Evolutionary conservation across 1,139 yeast species (phyloP).

Genomic region (Entelexis sorbosivorans): DNA sequence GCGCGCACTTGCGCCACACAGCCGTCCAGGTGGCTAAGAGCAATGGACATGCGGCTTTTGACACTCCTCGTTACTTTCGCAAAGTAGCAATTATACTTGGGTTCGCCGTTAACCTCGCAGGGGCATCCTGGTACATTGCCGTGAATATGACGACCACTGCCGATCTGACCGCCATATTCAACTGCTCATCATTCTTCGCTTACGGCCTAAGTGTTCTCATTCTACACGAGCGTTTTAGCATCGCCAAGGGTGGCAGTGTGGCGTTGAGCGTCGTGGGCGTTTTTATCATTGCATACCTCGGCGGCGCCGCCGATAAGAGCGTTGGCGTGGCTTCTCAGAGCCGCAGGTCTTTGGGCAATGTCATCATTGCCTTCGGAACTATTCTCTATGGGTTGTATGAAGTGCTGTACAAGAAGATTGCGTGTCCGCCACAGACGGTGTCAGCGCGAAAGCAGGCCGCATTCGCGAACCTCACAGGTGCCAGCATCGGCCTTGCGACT

Average conservation of each 20-base stretch:
- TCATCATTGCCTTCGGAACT: slow-evolving; percentile 68
- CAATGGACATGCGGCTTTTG: slow-evolving; percentile 31
- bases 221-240: slow-evolving; percentile 50
- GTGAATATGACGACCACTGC: slow-evolving; percentile 73
- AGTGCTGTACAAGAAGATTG: slow-evolving; percentile 62
- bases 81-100: slow-evolving; percentile 38
- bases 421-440: slow-evolving; percentile 59
- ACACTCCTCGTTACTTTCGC: slow-evolving; percentile 42
- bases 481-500: slow-evolving; percentile 52
- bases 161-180: slow-evolving; percentile 82
- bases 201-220: slow-evolving; percentile 74
- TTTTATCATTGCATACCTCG: slow-evolving; percentile 66
- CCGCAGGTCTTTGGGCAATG: slow-evolving; percentile 56
- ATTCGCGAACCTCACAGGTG: slow-evolving; percentile 47
- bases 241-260: slow-evolving; percentile 60
- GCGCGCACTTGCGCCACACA: slow-evolving; percentile 28
- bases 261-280: slow-evolving; percentile 64
- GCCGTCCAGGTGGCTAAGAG: slow-evolving; percentile 17
- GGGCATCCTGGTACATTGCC: slow-evolving; percentile 77
- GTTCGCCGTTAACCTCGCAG: slow-evolving; percentile 59
- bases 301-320: slow-evolving; percentile 25
- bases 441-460: slow-evolving; percentile 48
- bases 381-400: slow-evolving; percentile 75
- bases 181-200: slow-evolving; percentile 82
- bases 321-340: slow-evolving; percentile 38